These are phyloP conservation scores for Chalciporus sphaerocephalus DNA, from an alignment of 768 basidiomycete species.

Conservation along the genomic window DNA sequence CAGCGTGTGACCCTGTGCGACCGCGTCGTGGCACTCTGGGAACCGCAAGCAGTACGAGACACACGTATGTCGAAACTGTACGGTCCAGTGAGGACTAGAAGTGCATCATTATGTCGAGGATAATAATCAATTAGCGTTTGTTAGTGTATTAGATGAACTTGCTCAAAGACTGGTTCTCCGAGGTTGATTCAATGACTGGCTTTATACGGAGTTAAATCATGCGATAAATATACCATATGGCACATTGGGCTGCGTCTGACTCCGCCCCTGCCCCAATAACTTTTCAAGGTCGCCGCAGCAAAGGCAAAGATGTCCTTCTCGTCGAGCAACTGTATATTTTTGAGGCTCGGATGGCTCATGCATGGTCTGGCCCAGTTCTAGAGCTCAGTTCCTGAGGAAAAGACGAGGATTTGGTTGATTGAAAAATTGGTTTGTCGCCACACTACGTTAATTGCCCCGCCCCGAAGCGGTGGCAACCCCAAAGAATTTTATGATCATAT, in stretches of 20 bases:
- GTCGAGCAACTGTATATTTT: background rate
- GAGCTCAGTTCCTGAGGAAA: background rate
- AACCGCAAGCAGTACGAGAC: too few species aligned
- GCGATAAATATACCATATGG: background rate
- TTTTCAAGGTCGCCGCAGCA: background rate
- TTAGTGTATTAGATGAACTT: too few species aligned
- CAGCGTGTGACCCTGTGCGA: too few species aligned
- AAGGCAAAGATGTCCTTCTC: background rate
- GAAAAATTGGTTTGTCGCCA: background rate
- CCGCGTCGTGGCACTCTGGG: too few species aligned
- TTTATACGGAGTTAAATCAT: background rate
- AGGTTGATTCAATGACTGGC: too few species aligned
- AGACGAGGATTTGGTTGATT: background rate
- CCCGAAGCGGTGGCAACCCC: conserved; percentile 28
- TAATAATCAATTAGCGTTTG: too few species aligned
- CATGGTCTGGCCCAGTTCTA: background rate
- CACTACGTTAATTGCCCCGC: too few species aligned
- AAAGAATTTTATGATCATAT: conserved; percentile 32
- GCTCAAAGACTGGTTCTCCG: too few species aligned
- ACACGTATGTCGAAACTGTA: too few species aligned
- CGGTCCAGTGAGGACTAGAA: too few species aligned
- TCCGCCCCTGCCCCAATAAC: background rate
- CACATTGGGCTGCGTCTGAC: conserved; percentile 10
- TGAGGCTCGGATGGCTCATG: background rate
- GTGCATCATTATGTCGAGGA: too few species aligned